These are phyloP conservation scores for Schizochytrium sp. DNA, from an alignment of 108 stramenopile genomes.

Conservation along the genomic window DNA sequence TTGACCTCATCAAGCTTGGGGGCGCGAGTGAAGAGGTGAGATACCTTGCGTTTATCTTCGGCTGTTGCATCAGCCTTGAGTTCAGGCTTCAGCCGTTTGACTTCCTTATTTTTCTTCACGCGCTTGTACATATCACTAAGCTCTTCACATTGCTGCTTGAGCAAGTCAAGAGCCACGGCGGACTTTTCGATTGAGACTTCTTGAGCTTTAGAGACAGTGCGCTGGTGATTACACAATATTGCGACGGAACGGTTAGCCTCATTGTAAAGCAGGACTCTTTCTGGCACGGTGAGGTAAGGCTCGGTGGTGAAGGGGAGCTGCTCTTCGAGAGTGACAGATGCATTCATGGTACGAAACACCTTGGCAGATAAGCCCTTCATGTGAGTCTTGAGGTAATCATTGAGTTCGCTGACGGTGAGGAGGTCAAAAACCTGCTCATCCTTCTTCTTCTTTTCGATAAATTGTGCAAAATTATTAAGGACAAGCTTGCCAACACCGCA, in stretches of 20 bases:
- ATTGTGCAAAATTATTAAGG: constrained; percentile 88
- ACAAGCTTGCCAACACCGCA: constrained; percentile 88
- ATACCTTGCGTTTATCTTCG: constrained; percentile 75
- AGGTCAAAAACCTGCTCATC: constrained; percentile 93
- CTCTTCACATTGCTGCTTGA: constrained; percentile 87
- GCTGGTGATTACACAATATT: constrained; percentile 99
- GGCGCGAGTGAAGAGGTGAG: constrained; percentile 88
- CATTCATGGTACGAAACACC: constrained; percentile 99
- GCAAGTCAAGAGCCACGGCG: constrained; percentile 81
- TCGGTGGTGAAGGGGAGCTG: constrained; percentile 81
- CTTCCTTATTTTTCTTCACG: constrained; percentile 79
- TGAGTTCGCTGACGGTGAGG: constrained; percentile 85
- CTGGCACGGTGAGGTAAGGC: constrained; percentile 79
- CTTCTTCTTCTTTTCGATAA: constrained; percentile 89
- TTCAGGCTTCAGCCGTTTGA: constrained; percentile 78
- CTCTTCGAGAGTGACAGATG: constrained; percentile 94
- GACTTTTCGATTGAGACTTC: constrained; percentile 86
- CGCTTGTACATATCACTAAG: constrained; percentile 84
- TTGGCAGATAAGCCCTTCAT: constrained; percentile 99
- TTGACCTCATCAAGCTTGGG: constrained; percentile 87
- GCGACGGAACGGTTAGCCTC: constrained; percentile 98
- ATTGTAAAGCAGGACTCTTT: constrained; percentile 97
- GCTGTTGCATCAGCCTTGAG: constrained; percentile 39
- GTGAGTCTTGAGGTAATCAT: constrained; percentile 90
- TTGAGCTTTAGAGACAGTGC: constrained; percentile 94